Conservation (phyloP, 441 rosid genomes). For the Gossypium davidsonii region DNA sequence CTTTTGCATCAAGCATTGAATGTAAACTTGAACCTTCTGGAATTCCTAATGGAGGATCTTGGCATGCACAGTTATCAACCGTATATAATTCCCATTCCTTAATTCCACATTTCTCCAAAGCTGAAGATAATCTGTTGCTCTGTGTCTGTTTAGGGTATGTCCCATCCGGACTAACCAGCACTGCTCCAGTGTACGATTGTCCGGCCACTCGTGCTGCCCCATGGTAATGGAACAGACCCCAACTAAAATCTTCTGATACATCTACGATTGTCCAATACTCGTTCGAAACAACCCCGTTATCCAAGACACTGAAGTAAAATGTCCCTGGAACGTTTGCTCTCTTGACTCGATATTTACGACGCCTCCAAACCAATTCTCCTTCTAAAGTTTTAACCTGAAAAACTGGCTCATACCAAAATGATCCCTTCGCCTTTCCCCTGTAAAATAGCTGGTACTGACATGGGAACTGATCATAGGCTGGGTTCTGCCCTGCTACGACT, state of each 20-base stretch:
- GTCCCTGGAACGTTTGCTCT: constrained; percentile 62
- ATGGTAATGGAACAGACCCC: constrained; percentile 81
- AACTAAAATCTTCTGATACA: constrained; percentile 70
- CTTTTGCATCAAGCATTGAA: constrained; percentile 27
- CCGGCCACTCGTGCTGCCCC: constrained; percentile 92
- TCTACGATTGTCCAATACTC: constrained; percentile 85
- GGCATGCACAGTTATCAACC: constrained; percentile 70
- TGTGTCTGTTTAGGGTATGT: constrained; percentile 49
- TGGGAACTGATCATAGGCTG: constrained; percentile 91
- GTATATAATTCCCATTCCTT: constrained; percentile 79
- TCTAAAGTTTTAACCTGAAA: constrained; percentile 76
- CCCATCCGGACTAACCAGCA: constrained; percentile 79
- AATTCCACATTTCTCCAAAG: constrained; percentile 68
- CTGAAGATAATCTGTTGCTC: constrained; percentile 33
- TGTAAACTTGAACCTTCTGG: constrained; percentile 72
- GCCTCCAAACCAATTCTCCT: constrained; percentile 68
- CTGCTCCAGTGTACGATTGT: constrained; percentile 84
- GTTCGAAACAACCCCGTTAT: constrained; percentile 85
- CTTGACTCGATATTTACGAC: constrained; percentile 76
- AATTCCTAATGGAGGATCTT: constrained; percentile 65
- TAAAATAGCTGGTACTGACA: constrained; percentile 89
- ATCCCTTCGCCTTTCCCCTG: constrained; percentile 82
- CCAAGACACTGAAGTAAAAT: constrained; percentile 72
- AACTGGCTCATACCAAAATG: constrained; percentile 91
- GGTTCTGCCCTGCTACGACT: constrained; percentile 84